Evolutionary conservation across 768 basidiomycete species (phyloP), one percentile per base, ranked within the genome.

Genomic region (Kondoa malvinella): DNA sequence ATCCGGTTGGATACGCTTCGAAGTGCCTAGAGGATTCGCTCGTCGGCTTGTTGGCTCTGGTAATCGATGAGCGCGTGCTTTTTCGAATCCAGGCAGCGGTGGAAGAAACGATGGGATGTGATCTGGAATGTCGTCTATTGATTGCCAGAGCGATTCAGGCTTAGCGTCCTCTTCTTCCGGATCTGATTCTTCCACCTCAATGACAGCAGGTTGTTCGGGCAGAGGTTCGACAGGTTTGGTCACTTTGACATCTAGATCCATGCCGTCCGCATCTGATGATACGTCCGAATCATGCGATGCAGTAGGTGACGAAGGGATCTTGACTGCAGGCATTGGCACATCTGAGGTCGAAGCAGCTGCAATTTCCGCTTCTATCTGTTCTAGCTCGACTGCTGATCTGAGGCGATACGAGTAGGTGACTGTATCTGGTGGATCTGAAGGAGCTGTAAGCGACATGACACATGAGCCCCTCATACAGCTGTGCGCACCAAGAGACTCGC

Each of bases 31-130:
- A 26, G n/a, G 58, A 31, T 26, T 60, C 25, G 58, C 8, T 29
- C 58, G 29, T 63, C 61, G 16, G n/a, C 3, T 31, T 63, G 61
- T 33, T 31, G 61, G n/a, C 12, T 16, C 61, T 63, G 29, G 27
- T 4, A 27, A 21, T 63, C 61, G 61, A 50, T 50, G 40, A 8
- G 40, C 21, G 8, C 40, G 40, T 50, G 27, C 61, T 33, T 33
- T 27, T 32, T 63, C 61, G 17, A 14, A 32, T 63, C 61, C 61
- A 31, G 61, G 61, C 61, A 63, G 61, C 3, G 61, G 61, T n/a
- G 61, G 61, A 14, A 63, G 31, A 29, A 31, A 33, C 8, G 26
- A 33, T 3, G 61, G 61, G n/a, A 63, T 63, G 61, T 63, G 33
- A 32, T 27, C 16, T 17, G 61, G 61, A 33, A 63, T 63, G 3